Conservation (phyloP, 1,139 yeast species). For the Petasospora rhodanensis region DNA sequence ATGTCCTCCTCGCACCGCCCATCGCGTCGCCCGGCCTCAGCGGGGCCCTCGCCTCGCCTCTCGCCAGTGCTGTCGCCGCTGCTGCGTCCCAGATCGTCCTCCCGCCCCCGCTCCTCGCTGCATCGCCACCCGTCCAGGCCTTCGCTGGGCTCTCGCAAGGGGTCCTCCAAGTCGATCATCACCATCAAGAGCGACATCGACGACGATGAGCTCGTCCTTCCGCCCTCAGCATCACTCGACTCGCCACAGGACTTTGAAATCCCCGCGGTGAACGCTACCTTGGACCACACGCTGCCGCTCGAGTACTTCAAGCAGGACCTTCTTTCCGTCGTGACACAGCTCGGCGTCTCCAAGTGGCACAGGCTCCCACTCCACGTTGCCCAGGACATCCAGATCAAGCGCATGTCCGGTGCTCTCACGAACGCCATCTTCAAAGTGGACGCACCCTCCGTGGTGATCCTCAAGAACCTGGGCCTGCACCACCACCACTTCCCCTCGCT, state of each 20-base stretch:
- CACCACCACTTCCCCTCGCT: slow-evolving; percentile 35
- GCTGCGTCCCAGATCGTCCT: slow-evolving; percentile 1
- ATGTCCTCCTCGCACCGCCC: no score
- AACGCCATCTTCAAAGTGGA: slow-evolving; percentile 76
- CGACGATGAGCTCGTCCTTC: slow-evolving; percentile 8
- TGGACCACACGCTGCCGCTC: slow-evolving; percentile 72
- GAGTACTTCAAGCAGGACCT: slow-evolving; percentile 86
- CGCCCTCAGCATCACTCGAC: slow-evolving; percentile 5
- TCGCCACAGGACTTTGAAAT: slow-evolving; percentile 21
- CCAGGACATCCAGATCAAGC: slow-evolving; percentile 42
- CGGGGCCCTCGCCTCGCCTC: slow-evolving; percentile 4
- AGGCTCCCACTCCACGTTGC: slow-evolving; percentile 30
- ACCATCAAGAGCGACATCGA: slow-evolving; percentile 10
- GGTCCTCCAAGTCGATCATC: slow-evolving; percentile 15
- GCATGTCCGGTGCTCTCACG: slow-evolving; percentile 91
- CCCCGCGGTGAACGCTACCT: slow-evolving; percentile 31
- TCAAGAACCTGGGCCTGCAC: slow-evolving; percentile 28
- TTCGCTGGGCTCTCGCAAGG: slow-evolving; percentile 9
- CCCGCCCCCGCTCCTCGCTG: slow-evolving; percentile 10
- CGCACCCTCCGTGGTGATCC: slow-evolving; percentile 31
- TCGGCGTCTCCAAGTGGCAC: slow-evolving; percentile 79
- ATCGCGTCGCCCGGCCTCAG: no score
- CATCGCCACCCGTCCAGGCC: slow-evolving; percentile 6
- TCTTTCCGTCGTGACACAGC: slow-evolving; percentile 55
- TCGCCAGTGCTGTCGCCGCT: slow-evolving; percentile 10